Evolutionary conservation across 2,329 filamentous ascomycete species (phyloP).

Genomic region (Lanzia echinophila): DNA sequence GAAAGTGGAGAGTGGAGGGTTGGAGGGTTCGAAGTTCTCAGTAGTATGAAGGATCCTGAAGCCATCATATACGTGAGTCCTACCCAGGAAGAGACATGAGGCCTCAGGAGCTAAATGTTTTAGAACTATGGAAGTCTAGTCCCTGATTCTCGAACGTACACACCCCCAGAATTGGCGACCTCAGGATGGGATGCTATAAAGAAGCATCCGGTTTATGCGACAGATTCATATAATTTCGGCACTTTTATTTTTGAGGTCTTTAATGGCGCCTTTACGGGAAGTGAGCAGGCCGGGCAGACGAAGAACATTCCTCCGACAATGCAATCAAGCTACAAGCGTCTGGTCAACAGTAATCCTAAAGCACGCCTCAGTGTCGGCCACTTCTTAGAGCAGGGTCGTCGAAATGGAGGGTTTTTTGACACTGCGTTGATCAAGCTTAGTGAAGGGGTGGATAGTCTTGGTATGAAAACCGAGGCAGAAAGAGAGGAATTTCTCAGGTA

Average conservation of each 20-base stretch:
- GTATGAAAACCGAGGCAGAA: constrained; percentile 78
- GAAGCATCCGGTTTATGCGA: constrained; percentile 68
- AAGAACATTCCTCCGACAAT: constrained; percentile 82
- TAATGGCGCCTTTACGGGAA: constrained; percentile 71
- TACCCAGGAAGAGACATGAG: too few relatives aligned
- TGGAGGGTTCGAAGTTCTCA: constrained; percentile 86
- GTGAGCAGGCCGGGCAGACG: constrained; percentile 76
- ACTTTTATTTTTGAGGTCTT: constrained; percentile 84
- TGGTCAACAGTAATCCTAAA: constrained; percentile 86
- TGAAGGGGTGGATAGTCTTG: constrained; percentile 86
- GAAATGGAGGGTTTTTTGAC: constrained; percentile 82
- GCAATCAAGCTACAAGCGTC: constrained; percentile 84
- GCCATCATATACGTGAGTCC: constrained; percentile 71
- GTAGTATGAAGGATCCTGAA: constrained; percentile 93
- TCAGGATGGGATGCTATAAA: constrained; percentile 91
- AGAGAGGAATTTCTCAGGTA: constrained; percentile 76
- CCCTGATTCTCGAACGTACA: constrained; percentile 77
- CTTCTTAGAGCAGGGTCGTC: constrained; percentile 83
- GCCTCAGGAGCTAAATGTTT: constrained; percentile 4
- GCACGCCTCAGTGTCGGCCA: constrained; percentile 74
- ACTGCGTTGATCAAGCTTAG: constrained; percentile 87
- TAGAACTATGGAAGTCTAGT: constrained; percentile 81
- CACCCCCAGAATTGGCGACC: constrained; percentile 78
- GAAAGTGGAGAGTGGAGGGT: constrained; percentile 98
- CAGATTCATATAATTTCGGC: constrained; percentile 84